These are phyloP conservation scores for Leccinum fuscescens DNA, from an alignment of 1,284 basidiomycete genomes.

Conservation along the genomic window DNA sequence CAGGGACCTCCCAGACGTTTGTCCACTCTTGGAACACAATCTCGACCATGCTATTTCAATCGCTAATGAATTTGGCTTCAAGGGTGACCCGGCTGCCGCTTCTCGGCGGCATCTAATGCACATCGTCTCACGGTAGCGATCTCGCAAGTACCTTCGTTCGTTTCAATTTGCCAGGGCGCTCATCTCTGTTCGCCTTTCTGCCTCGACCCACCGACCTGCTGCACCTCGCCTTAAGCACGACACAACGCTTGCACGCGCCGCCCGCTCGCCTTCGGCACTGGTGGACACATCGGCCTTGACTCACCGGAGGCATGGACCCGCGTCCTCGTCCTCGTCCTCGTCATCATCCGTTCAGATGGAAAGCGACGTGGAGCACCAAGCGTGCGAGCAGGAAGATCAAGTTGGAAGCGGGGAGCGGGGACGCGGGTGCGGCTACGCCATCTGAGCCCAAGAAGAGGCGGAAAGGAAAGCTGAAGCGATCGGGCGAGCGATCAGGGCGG, in stretches of 20 bases:
- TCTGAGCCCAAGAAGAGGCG: slow-evolving; percentile 38
- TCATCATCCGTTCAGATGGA: slow-evolving; percentile 40
- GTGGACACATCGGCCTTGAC: too few species aligned
- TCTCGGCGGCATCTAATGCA: slow-evolving; percentile 46
- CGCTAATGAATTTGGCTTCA: slow-evolving; percentile 37
- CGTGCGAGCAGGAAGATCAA: slow-evolving; percentile 37
- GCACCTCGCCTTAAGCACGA: too few species aligned
- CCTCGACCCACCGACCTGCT: too few species aligned
- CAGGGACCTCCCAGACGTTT: slow-evolving; percentile 66
- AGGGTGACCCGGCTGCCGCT: slow-evolving; percentile 1
- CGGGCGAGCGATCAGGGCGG: slow-evolving; percentile 29
- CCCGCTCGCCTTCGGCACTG: too few species aligned
- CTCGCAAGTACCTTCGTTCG: slow-evolving; percentile 46
- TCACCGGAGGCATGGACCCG: neutral
- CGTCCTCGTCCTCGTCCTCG: too few species aligned
- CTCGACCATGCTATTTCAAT: slow-evolving; percentile 40
- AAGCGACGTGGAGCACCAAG: slow-evolving; percentile 34
- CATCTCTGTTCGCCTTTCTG: neutral
- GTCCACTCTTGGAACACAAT: slow-evolving; percentile 57
- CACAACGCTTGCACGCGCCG: too few species aligned
- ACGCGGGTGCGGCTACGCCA: neutral
- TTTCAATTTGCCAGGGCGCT: neutral
- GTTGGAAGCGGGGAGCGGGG: neutral
- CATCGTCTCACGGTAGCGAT: slow-evolving; percentile 65
- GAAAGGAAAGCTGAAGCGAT: slow-evolving; percentile 50